phyloP scores from a whole-genome alignment of 768 basidiomycete species.

The Leccinum truebloodii region DNA sequence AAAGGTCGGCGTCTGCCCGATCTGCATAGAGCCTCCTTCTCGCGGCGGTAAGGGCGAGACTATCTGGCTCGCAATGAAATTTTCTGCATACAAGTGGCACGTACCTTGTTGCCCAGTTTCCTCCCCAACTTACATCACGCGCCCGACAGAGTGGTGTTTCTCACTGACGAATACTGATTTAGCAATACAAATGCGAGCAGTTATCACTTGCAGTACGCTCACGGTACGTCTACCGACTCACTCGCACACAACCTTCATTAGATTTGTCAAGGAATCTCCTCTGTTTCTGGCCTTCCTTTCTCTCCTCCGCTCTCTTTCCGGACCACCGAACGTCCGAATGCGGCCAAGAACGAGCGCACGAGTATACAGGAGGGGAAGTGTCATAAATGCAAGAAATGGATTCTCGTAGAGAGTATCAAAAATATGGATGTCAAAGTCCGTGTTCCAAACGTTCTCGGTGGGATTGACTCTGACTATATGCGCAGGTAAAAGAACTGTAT shows the following conservation, averaged over 20 bases:
- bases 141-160: slow-evolving; percentile 20
- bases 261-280: slow-evolving; percentile 60
- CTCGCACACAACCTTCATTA: neutral
- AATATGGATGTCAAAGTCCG: slow-evolving; percentile 68
- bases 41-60: slow-evolving; percentile 66
- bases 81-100: slow-evolving; percentile 81
- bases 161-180: slow-evolving; percentile 7
- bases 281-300: slow-evolving; percentile 67
- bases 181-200: slow-evolving; percentile 35
- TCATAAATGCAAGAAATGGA: slow-evolving; percentile 75
- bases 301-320: slow-evolving; percentile 74
- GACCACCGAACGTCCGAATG: slow-evolving; percentile 40
- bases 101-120: slow-evolving; percentile 23
- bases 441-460: neutral
- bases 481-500: slow-evolving; percentile 69
- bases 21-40: slow-evolving; percentile 60
- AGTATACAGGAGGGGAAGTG: slow-evolving; percentile 71
- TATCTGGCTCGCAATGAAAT: slow-evolving; percentile 77
- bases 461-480: neutral
- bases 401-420: slow-evolving; percentile 72
- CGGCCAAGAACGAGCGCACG: slow-evolving; percentile 60
- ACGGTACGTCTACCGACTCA: slow-evolving; percentile 47
- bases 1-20: slow-evolving; percentile 77
- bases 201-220: slow-evolving; percentile 82
- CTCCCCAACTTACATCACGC: slow-evolving; percentile 5